Evolutionary conservation across 2,329 filamentous ascomycete species (phyloP), one percentile per base, ranked within the genome.

Genomic region (Cephalotrichum gorgonifer): DNA sequence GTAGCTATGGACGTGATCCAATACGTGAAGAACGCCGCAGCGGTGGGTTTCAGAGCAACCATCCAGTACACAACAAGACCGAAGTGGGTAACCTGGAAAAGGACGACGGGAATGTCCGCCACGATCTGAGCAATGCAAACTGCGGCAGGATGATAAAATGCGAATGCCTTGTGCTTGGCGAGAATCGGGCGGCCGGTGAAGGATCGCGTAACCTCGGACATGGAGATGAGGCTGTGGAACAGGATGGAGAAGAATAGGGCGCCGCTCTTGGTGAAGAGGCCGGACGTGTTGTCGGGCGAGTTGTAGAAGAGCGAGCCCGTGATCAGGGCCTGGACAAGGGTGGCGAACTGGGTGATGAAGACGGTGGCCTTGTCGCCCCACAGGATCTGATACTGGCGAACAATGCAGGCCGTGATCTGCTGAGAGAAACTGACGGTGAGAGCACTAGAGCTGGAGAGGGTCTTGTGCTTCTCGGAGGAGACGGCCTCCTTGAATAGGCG

Each of bases 241-340:
- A 72, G 44, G 5, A 63, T 55, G 2, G 57, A 48, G 30, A 62
- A 61, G 53, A 63, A 64, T 26, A 63, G 51, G 3, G 62, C 50
- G 8, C 55, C 52, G 23, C 51, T 54, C 2, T 57, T 54, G 8
- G 55, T 54, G 60, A 75, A 85, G 63, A 86, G 83, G 52, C 73
- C 78, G n/a, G 59, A 57, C 1, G 79, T 79, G 41, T 69, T 67
- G 2, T 64, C 50, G 12, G 65, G 57, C 27, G 84, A 63, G 58
- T 85, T 78, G 52, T 83, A 81, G 63, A 86, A 86, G 9, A 86
- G 64, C 38, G 77, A 81, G 1, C 79, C 79, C 27, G 85, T 75
- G 51, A 86, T 80, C 7, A 87, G 68, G 2, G 54, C 54, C 27
- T 54, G 44, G 30, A 54, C 44, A 9, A 54, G 14, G 15, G n/a